These are phyloP conservation scores for Hydnomerulius pinastri DNA, from an alignment of 768 basidiomycete species.

Conservation along the genomic window DNA sequence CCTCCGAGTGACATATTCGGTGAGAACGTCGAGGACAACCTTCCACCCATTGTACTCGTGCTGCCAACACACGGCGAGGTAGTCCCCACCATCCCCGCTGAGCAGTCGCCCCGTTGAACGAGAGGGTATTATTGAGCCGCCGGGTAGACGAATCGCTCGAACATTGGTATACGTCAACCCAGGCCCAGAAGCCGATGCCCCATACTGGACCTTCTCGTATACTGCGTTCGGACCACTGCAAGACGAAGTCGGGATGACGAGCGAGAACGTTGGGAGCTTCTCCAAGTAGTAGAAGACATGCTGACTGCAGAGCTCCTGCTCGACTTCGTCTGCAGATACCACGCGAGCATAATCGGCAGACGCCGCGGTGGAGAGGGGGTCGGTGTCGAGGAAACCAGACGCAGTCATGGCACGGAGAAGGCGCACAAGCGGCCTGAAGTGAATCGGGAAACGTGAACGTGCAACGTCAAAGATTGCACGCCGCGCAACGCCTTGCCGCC, in stretches of 20 bases:
- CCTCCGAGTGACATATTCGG: conserved; percentile 68
- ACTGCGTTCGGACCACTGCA: conserved; percentile 70
- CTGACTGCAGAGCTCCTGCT: conserved; percentile 60
- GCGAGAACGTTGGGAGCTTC: conserved; percentile 71
- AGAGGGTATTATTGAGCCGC: conserved; percentile 69
- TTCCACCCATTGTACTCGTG: conserved; percentile 87
- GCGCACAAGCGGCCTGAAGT: conserved; percentile 66
- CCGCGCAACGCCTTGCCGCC: conserved; percentile 64
- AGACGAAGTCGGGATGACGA: conserved; percentile 62
- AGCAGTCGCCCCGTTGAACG: conserved; percentile 70
- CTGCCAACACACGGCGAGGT: conserved; percentile 74
- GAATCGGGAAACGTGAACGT: conserved; percentile 80
- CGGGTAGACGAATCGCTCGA: conserved; percentile 71
- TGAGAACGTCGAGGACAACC: conserved; percentile 77
- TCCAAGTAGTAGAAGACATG: conserved; percentile 79
- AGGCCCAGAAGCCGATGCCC: conserved; percentile 45
- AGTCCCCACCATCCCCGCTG: conserved; percentile 67
- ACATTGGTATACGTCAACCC: conserved; percentile 65
- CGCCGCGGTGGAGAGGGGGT: conserved; percentile 53
- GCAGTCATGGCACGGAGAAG: conserved; percentile 79
- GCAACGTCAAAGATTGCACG: conserved; percentile 83
- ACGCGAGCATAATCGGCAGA: conserved; percentile 46
- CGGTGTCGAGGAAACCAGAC: conserved; percentile 74
- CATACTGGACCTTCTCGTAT: conserved; percentile 68
- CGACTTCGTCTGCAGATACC: conserved; percentile 41